Percentiles rank a stretch among this genome's conserved stretches.
Conservation (phyloP, 495 filamentous ascomycete species). For the Corynascus novoguineensis region DNA sequence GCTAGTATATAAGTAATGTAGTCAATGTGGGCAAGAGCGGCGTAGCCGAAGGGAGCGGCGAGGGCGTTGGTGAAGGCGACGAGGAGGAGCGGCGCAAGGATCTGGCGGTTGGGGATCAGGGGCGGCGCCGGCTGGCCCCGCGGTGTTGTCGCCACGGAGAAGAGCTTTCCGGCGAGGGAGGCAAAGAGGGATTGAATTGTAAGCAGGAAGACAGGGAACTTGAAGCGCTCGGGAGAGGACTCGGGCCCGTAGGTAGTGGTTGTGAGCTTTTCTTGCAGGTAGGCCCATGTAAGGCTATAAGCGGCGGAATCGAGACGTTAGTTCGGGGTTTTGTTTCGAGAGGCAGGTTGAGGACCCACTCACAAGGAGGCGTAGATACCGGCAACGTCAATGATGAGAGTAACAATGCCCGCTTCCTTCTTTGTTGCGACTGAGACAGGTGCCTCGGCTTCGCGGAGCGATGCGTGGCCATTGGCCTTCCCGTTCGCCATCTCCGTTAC, state of each 20-base stretch:
- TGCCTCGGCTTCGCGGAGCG: conserved; percentile 15
- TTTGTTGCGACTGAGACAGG: conserved; percentile 22
- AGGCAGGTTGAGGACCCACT: conserved; percentile 21
- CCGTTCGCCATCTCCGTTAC: conserved; percentile 37
- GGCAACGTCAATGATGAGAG: conserved; percentile 79
- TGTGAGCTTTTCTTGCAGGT: conserved; percentile 95
- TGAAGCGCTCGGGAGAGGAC: conserved; percentile 64
- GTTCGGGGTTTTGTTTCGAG: neutral
- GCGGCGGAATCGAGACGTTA: neutral
- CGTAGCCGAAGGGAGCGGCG: conserved; percentile 92
- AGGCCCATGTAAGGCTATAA: conserved; percentile 83
- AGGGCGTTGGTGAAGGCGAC: conserved; percentile 84
- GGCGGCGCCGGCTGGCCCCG: conserved; percentile 44
- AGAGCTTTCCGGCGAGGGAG: conserved; percentile 69
- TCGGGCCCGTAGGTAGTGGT: conserved; percentile 77
- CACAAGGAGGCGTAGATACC: conserved; percentile 98
- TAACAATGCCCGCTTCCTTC: conserved; percentile 52
- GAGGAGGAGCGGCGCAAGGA: conserved; percentile 73
- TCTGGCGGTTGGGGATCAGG: conserved; percentile 68
- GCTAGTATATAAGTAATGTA: conserved; percentile 98
- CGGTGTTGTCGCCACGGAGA: conserved; percentile 66
- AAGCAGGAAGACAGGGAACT: conserved; percentile 88
- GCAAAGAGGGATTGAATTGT: conserved; percentile 94
- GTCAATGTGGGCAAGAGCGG: conserved; percentile 87
- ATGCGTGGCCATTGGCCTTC: conserved; percentile 2